Percentiles rank a stretch among this genome's conserved stretches.
These are phyloP conservation scores for Populus hybrid DNA, from an alignment of 441 rosid genomes.

Conservation along the genomic window DNA sequence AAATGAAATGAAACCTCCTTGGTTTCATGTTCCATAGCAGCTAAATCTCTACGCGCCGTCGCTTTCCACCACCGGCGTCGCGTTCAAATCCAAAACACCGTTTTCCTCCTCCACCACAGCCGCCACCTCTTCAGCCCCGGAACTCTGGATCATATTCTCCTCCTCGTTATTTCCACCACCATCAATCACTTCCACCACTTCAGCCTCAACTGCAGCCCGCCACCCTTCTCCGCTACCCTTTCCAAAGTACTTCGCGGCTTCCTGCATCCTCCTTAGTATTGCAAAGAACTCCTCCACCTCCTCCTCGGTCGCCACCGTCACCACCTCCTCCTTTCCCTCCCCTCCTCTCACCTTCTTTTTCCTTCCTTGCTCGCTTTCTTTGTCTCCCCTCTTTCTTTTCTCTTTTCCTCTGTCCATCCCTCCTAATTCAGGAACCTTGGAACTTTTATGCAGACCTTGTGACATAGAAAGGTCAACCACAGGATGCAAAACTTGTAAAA, in stretches of 20 bases:
- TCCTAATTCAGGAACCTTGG: not conserved
- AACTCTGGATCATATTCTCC: not conserved
- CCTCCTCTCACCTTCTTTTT: not conserved
- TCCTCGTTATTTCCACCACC: constrained; percentile 1
- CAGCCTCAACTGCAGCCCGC: constrained; percentile 19
- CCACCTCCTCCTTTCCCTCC: constrained; percentile 8
- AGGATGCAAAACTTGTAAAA: no score
- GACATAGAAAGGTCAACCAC: not conserved
- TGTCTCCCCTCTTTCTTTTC: not conserved
- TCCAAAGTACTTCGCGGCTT: constrained; percentile 28
- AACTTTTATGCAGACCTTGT: not conserved
- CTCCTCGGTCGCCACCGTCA: constrained; percentile 16
- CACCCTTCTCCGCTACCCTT: constrained; percentile 12
- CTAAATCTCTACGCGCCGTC: not conserved
- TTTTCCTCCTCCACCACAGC: not conserved
- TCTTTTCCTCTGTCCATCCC: not conserved
- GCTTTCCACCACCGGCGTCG: constrained; percentile 19
- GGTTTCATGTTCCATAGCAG: no score
- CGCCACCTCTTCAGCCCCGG: not conserved
- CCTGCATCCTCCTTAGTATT: constrained; percentile 30
- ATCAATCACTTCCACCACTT: constrained; percentile 8
- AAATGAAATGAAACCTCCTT: no score
- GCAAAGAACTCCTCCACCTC: constrained; percentile 43
- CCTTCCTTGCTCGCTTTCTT: not conserved
- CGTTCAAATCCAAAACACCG: constrained; percentile 28